A percentile compares a stretch with the other conserved stretches of the same genome.
Evolutionary conservation across 805 yeast species (phyloP).

Genomic region (Hanseniaspora clermontiae): DNA sequence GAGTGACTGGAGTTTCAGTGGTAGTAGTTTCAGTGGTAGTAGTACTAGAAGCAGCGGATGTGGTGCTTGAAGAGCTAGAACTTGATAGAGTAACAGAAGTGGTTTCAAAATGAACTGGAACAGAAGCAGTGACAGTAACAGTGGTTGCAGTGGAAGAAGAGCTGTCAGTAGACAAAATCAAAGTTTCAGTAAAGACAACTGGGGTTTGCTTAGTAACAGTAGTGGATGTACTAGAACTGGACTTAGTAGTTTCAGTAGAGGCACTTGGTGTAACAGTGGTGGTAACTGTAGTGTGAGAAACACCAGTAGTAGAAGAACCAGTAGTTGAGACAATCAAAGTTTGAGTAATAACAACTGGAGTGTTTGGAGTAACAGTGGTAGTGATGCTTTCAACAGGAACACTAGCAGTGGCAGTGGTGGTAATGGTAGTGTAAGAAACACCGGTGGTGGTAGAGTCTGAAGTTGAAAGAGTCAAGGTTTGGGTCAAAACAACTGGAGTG

Average conservation of each 20-base stretch:
- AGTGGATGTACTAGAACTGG: constrained; percentile 16
- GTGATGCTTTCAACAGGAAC: constrained; percentile 14
- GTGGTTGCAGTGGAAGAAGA: constrained; percentile 14
- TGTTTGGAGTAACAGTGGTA: constrained; percentile 13
- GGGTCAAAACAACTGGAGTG: background rate
- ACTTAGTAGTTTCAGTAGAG: background rate
- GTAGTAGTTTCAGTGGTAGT: background rate
- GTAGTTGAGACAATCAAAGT: constrained; percentile 11
- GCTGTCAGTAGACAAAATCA: constrained; percentile 10
- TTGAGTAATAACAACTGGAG: constrained; percentile 4
- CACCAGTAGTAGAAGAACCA: constrained; percentile 12
- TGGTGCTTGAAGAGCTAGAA: constrained; percentile 14
- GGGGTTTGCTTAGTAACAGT: background rate
- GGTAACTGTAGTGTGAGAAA: constrained; percentile 14
- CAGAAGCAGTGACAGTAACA: background rate
- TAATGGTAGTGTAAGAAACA: constrained; percentile 13
- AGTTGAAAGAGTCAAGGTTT: constrained; percentile 7
- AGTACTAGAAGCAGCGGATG: constrained; percentile 16
- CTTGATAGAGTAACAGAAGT: constrained; percentile 14
- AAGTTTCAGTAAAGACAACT: constrained; percentile 5
- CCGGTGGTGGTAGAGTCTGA: constrained; percentile 12
- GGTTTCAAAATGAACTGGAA: constrained; percentile 14
- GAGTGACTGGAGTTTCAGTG: constrained; percentile 1
- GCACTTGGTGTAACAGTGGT: constrained; percentile 10
- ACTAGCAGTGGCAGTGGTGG: constrained; percentile 5